Evolutionary conservation across 2,329 filamentous ascomycete genomes (phyloP), one percentile per base, ranked within the genome.

Genomic region (Parascedosporium putredinis): DNA sequence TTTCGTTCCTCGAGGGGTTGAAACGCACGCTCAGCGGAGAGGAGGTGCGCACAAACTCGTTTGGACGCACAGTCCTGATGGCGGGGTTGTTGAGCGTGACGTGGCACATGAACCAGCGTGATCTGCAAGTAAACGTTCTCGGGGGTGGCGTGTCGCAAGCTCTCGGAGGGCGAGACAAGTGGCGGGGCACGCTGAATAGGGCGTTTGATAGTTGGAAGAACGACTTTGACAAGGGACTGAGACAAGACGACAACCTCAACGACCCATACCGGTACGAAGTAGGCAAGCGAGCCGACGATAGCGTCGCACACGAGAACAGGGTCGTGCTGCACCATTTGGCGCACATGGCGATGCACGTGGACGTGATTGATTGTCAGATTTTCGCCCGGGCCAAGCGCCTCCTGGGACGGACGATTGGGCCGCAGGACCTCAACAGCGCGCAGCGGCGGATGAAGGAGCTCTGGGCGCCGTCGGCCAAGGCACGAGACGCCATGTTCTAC

Each of bases 51-150:
- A 97, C 93, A 3, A 96, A 96, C 63, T 84, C 88, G 0, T 98
- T 97, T 61, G 93, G 91, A 1, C 82, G 93, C 34, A 93, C 86
- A 2, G 88, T 95, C 42, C 74, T 98, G 47, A 97, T 97, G 89
- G 86, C 91, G 1, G 93, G 93, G 0, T 70, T 98, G 24, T 72
- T 97, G 22, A 96, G 88, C 56, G 88, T 97, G 25, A 93, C 86
- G 60, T 97, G 89, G 88, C 91, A 97, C 64, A 91, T 97, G 86
- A 93, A 95, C 62, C 90, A 97, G 64, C 80, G 91, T 60, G 93
- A 97, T 63, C 76, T 96, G 12, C 91, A 96, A 67, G 85, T 95
- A 52, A 91, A 84, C 62, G 89, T 89, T 1, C 75, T 97, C 0
- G 89, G 79, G 5, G 71, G 70, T 1, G 73, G 86, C 10, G 87